Percentiles rank a stretch among this genome's conserved stretches.
phyloP scores from a whole-genome alignment of 2,329 filamentous ascomycete genomes.

The Colletotrichum sp. region DNA sequence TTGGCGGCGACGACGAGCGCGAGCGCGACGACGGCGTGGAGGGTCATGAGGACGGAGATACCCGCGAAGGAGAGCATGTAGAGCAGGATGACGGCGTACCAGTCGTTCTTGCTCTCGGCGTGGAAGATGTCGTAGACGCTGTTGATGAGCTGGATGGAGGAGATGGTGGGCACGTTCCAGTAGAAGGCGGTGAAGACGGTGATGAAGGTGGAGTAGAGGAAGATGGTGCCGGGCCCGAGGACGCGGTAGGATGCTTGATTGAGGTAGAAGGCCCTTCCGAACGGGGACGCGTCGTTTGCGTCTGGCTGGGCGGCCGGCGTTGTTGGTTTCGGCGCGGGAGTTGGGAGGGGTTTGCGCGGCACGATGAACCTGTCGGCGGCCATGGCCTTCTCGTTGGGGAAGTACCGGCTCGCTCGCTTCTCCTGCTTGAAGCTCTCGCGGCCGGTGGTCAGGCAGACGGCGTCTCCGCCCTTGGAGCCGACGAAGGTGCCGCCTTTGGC shows the following conservation, averaged over 20 bases:
- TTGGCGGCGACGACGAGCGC: constrained; percentile 50
- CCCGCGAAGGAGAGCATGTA: constrained; percentile 43
- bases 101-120: constrained; percentile 20
- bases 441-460: constrained; percentile 42
- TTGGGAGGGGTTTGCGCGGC: neutral
- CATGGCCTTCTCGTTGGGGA: neutral
- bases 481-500: constrained; percentile 52
- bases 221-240: constrained; percentile 50
- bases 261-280: constrained; percentile 61
- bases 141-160: constrained; percentile 51
- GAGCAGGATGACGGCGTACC: constrained; percentile 39
- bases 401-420: constrained; percentile 6
- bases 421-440: constrained; percentile 8
- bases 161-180: constrained; percentile 56
- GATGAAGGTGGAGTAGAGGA: constrained; percentile 52
- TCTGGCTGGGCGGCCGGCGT: neutral
- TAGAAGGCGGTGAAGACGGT: constrained; percentile 51
- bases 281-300: constrained; percentile 41
- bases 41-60: constrained; percentile 46
- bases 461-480: constrained; percentile 56
- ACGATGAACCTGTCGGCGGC: neutral
- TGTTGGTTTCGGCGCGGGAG: neutral
- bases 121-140: constrained; percentile 27
- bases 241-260: constrained; percentile 55
- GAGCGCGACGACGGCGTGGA: constrained; percentile 48